Evolutionary conservation across 2,329 filamentous ascomycete species (phyloP).

Genomic region (Curvularia eragrostidis): DNA sequence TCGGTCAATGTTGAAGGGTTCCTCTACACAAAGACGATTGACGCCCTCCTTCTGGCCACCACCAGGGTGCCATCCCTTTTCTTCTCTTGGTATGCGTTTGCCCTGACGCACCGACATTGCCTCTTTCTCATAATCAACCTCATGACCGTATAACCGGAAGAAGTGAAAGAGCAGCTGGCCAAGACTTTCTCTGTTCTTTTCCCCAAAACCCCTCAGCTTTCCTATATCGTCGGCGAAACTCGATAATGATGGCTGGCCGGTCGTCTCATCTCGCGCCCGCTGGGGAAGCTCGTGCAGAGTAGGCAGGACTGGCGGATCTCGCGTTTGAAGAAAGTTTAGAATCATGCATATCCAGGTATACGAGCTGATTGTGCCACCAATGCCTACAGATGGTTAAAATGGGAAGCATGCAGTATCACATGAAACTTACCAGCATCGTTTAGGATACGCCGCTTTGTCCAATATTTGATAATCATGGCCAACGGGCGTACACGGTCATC

Average conservation of each 20-base stretch:
- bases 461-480: conserved; percentile 97
- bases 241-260: conserved; percentile 66
- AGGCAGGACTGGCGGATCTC: conserved; percentile 82
- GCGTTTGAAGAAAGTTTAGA: conserved; percentile 91
- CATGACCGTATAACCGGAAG: conserved; percentile 92
- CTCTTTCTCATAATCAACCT: conserved; percentile 85
- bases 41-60: conserved; percentile 56
- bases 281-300: conserved; percentile 78
- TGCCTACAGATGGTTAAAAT: conserved; percentile 59
- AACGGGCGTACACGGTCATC: conserved; percentile 89
- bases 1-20: conserved; percentile 88
- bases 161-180: conserved; percentile 93
- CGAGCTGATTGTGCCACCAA: conserved; percentile 92
- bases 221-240: conserved; percentile 88
- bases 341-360: conserved; percentile 99
- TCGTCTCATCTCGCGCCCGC: conserved; percentile 65
- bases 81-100: conserved; percentile 76
- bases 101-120: conserved; percentile 87
- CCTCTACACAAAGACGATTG: conserved; percentile 91
- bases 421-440: conserved; percentile 87
- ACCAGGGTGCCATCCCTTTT: conserved; percentile 84
- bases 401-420: conserved; percentile 16
- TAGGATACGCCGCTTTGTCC: conserved; percentile 89
- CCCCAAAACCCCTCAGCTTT: conserved; percentile 74
- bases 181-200: conserved; percentile 79